Conservation (phyloP, 768 basidiomycete species). For the Termitomyces eurrhizus region DNA sequence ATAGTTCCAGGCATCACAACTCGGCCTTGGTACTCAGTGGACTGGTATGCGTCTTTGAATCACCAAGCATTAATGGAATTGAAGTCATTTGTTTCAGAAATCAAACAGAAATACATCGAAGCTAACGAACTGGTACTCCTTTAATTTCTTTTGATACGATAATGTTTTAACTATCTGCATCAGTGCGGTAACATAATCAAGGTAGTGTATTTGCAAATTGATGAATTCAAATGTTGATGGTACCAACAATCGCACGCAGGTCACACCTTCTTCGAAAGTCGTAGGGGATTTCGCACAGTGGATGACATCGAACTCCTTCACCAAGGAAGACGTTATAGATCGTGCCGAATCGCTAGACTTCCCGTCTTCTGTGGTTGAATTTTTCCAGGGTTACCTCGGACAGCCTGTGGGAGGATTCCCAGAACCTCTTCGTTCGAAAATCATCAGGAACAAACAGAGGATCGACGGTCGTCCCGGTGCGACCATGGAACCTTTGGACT, state of each 20-base stretch:
- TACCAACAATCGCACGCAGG: constrained; percentile 38
- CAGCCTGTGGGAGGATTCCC: constrained; percentile 99
- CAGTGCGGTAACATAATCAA: constrained; percentile 98
- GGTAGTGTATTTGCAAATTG: constrained; percentile 26
- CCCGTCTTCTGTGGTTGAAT: constrained; percentile 95
- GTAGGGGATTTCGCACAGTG: constrained; percentile 99
- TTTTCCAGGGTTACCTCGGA: constrained; percentile 99
- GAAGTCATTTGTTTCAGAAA: constrained; percentile 45
- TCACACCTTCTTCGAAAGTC: constrained; percentile 98
- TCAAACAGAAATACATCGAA: constrained; percentile 98
- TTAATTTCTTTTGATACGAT: constrained; percentile 4
- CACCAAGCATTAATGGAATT: constrained; percentile 8
- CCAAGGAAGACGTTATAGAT: constrained; percentile 80
- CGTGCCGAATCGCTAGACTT: constrained; percentile 92
- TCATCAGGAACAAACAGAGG: constrained; percentile 91
- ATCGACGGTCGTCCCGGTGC: constrained; percentile 94
- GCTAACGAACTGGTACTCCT: constrained; percentile 85
- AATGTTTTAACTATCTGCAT: constrained; percentile 11
- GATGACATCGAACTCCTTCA: constrained; percentile 94
- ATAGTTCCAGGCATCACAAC: constrained; percentile 97
- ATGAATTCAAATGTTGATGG: neutral
- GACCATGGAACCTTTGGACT: constrained; percentile 83
- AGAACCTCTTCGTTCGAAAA: constrained; percentile 85
- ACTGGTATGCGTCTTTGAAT: constrained; percentile 45
- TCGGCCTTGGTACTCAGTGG: constrained; percentile 98